Evolutionary conservation across 305 asterid species (phyloP).

Genomic region (Fraxinus sp.): DNA sequence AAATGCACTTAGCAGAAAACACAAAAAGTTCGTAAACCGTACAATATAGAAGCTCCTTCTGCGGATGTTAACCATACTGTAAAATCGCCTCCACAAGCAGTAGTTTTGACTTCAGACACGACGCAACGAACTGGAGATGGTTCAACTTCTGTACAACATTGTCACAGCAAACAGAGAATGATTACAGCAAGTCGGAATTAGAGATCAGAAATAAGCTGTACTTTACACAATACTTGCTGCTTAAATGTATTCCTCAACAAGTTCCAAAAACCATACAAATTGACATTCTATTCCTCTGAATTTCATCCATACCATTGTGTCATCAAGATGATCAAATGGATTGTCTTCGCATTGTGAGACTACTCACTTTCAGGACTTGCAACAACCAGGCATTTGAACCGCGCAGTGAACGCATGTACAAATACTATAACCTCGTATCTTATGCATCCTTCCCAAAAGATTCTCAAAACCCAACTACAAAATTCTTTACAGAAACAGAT

Average conservation of each 20-base stretch:
- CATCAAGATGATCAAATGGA: not conserved
- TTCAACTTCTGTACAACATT: slow-evolving; percentile 65
- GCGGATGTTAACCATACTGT: slow-evolving; percentile 88
- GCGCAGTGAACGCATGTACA: not conserved
- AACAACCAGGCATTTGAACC: not conserved
- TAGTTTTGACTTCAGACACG: slow-evolving; percentile 58
- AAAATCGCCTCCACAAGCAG: slow-evolving; percentile 89
- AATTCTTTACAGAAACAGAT: not conserved
- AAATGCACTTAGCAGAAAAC: not conserved
- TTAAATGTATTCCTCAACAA: not conserved
- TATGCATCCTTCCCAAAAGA: not conserved
- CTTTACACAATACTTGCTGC: not conserved
- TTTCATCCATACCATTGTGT: not conserved
- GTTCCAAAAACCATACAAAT: not conserved
- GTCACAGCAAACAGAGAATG: not conserved
- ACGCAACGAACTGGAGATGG: slow-evolving; percentile 73
- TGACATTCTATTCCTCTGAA: not conserved
- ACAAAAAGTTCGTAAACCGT: slow-evolving; percentile 44
- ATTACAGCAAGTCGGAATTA: not conserved
- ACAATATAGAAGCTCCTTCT: slow-evolving; percentile 95
- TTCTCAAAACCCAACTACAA: not conserved
- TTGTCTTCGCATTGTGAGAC: not conserved
- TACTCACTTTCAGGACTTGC: not conserved
- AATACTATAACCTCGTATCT: not conserved
- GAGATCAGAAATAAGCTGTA: not conserved